A percentile compares a stretch with the other conserved stretches of the same genome.
These are phyloP conservation scores for Alternaria alternata DNA, from an alignment of 2,329 filamentous ascomycete genomes.

Conservation along the genomic window DNA sequence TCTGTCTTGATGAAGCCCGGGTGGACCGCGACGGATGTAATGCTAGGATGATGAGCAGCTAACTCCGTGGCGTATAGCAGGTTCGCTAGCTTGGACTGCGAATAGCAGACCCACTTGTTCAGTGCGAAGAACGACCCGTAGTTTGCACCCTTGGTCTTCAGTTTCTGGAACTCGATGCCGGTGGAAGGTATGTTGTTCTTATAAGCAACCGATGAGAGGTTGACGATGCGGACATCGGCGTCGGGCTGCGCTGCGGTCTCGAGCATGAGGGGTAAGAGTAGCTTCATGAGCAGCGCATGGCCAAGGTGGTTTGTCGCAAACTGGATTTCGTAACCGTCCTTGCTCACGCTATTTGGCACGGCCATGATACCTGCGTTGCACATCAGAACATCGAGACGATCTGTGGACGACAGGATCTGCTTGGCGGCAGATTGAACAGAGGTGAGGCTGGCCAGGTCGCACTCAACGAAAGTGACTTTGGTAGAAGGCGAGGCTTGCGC, in stretches of 20 bases:
- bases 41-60: slow-evolving; percentile 53
- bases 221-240: slow-evolving; percentile 58
- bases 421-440: slow-evolving; percentile 12
- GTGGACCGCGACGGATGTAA: slow-evolving; percentile 56
- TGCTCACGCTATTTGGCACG: slow-evolving; percentile 47
- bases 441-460: slow-evolving; percentile 10
- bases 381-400: slow-evolving; percentile 56
- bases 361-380: slow-evolving; percentile 58
- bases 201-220: slow-evolving; percentile 47
- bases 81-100: slow-evolving; percentile 60
- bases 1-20: slow-evolving; percentile 60
- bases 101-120: slow-evolving; percentile 54
- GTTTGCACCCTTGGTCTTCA: slow-evolving; percentile 15
- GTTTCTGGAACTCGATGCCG: slow-evolving; percentile 45
- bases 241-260: slow-evolving; percentile 49
- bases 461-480: slow-evolving; percentile 8
- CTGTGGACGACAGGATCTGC: slow-evolving; percentile 37
- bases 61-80: slow-evolving; percentile 57
- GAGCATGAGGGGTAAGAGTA: slow-evolving; percentile 55
- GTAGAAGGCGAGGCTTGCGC: slow-evolving; percentile 54
- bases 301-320: slow-evolving; percentile 62
- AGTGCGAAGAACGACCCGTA: slow-evolving; percentile 40
- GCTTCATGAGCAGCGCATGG: slow-evolving; percentile 57
- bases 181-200: slow-evolving; percentile 22
- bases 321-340: slow-evolving; percentile 60